Evolutionary conservation across 768 basidiomycete species (phyloP), one percentile per base, ranked within the genome.

Genomic region (Psilocybe azurescens): DNA sequence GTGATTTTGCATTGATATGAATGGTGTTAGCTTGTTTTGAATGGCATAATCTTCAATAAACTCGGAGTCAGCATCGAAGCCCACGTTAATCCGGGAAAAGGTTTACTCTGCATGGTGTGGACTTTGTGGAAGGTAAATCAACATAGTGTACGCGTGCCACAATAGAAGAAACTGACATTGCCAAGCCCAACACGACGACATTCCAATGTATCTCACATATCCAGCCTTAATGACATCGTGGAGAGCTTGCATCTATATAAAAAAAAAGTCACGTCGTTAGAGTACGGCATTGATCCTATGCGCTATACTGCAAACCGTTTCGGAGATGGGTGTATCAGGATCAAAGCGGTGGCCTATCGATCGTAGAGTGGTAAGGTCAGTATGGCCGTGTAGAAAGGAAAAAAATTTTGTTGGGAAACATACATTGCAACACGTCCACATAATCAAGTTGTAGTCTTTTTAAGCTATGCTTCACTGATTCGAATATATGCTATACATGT

Each of bases 391-490:
- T 24, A 24, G 24, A 24, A 36, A 36, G 33, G 7, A 36, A 0
- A 61, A 54, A 16, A 20, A 8, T 13, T 24, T 3, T 39, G 60
- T 38, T 32, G 16, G 55, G 38, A 18, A 14, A 60, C 79, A 63
- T 66, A 81, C 89, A 89, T 77, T 93, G 91, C 7, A 92, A 74
- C 1, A 93, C 74, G 68, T 93, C 93, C 67, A 94, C 80, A 64
- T 92, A 91, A 55, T 93, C 91, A 29, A 91, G 72, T 50, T 91
- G 88, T 2, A 94, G 79, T 16, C 91, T 81, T 69, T 89, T 74
- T 61, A 93, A 72, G 49, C 85, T 86, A 14, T 77, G 74, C 67
- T 88, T 86, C 38, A 89, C 83, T 0, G 85, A 77, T 36, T 88
- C 89, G 65, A 94, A 93, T 41, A 93, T 91, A 67, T 88, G 86